Evolutionary conservation across 352 stramenopile genomes (phyloP).

Genomic region (Pythium phragmiticola): DNA sequence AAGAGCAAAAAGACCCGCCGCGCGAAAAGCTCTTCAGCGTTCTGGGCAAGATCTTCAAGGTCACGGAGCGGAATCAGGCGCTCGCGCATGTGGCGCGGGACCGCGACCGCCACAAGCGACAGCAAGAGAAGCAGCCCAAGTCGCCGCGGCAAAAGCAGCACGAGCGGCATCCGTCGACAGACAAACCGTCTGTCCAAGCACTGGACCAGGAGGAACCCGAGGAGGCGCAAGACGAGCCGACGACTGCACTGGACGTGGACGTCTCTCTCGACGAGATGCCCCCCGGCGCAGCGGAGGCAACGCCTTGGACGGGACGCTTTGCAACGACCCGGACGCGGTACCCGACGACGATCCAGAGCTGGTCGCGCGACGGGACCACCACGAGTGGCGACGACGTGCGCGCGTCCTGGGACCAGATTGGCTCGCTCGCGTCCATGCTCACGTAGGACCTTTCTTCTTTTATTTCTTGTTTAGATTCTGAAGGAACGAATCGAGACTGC

Average conservation of each 20-base stretch:
- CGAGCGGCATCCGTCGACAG: neutral
- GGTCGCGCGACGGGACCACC: slow-evolving; percentile 19
- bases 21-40: slow-evolving; percentile 73
- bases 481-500: slow-evolving; percentile 62
- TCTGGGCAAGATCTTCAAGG: slow-evolving; percentile 71
- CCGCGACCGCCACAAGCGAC: slow-evolving; percentile 7
- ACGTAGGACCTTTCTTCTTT: slow-evolving; percentile 12
- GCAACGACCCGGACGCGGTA: slow-evolving; percentile 26
- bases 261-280: neutral
- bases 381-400: slow-evolving; percentile 14
- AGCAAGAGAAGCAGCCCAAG: neutral
- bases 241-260: neutral
- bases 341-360: slow-evolving; percentile 45
- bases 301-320: slow-evolving; percentile 1
- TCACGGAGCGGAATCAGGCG: slow-evolving; percentile 62
- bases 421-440: slow-evolving; percentile 21
- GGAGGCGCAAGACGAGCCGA: slow-evolving; percentile 3
- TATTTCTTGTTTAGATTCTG: slow-evolving; percentile 35
- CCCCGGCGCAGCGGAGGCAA: neutral
- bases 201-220: neutral
- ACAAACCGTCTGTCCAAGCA: neutral
- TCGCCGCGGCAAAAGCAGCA: slow-evolving; percentile 5
- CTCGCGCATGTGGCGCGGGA: slow-evolving; percentile 13
- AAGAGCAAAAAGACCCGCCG: slow-evolving; percentile 64
- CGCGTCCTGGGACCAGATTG: slow-evolving; percentile 28